Conservation (phyloP, 352 stramenopile genomes). For the Globisporangium cystogenes region DNA sequence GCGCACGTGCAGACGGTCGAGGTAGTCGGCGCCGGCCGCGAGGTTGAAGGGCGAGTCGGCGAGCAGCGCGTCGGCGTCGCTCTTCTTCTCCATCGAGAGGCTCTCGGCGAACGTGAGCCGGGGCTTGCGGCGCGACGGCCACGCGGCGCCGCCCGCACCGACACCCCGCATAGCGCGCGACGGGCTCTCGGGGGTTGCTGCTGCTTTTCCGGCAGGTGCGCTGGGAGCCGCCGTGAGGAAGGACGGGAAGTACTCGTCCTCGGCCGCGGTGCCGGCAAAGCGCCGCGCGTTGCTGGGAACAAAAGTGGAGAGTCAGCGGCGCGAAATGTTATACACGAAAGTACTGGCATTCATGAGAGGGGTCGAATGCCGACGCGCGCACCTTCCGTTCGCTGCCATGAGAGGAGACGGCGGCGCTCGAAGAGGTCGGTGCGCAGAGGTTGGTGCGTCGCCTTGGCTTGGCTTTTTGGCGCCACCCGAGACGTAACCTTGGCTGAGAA, state of each 20-base stretch:
- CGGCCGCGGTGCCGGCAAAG: conserved; percentile 21
- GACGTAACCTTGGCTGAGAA: conserved; percentile 7
- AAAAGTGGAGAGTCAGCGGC: too few relatives aligned
- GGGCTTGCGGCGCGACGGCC: conserved; percentile 20
- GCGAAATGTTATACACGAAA: neutral
- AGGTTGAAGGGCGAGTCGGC: conserved; percentile 68
- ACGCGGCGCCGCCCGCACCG: conserved; percentile 19
- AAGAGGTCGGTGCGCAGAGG: too few relatives aligned
- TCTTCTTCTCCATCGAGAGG: conserved; percentile 57
- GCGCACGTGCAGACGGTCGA: conserved; percentile 39
- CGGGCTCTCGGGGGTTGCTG: conserved; percentile 44
- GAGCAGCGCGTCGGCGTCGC: conserved; percentile 31
- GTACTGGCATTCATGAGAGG: too few relatives aligned
- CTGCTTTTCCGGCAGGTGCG: conserved; percentile 28
- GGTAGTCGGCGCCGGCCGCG: conserved; percentile 13
- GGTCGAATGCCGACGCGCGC: too few relatives aligned
- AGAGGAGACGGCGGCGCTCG: too few relatives aligned
- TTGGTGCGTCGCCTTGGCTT: neutral
- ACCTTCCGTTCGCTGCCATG: conserved; percentile 9
- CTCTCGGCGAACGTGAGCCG: conserved; percentile 65
- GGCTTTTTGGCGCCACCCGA: conserved; percentile 11
- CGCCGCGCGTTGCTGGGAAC: conserved; percentile 8
- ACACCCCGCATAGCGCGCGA: conserved; percentile 21
- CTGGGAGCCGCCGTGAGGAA: conserved; percentile 55
- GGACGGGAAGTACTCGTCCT: conserved; percentile 76